phyloP scores from a whole-genome alignment of 2,329 filamentous ascomycete genomes.

The Berkeleyomyces basicola region DNA sequence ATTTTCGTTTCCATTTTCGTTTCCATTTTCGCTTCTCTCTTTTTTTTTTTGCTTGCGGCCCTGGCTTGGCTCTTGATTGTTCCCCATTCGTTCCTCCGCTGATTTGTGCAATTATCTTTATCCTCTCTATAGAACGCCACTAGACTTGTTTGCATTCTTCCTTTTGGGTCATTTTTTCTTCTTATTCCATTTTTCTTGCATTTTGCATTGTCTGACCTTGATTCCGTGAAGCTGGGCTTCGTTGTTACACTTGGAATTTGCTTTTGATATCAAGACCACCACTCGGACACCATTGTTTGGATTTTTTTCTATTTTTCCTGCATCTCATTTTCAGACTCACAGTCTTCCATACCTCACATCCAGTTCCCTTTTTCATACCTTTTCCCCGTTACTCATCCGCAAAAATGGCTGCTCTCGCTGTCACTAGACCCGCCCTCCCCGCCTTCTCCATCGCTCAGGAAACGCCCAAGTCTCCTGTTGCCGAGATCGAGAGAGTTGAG shows the following conservation, averaged over 20 bases:
- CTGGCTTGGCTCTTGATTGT: background rate
- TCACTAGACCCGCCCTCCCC: background rate
- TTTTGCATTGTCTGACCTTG: background rate
- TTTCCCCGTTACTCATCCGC: background rate
- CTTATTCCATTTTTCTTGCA: background rate
- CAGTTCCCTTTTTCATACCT: background rate
- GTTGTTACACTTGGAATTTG: background rate
- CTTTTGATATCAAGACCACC: background rate
- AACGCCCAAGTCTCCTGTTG: conserved; percentile 3
- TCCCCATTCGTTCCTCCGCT: background rate
- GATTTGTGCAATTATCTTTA: background rate
- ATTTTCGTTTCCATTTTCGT: background rate
- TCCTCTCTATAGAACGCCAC: background rate
- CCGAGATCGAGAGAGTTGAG: conserved; percentile 2
- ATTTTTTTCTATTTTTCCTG: background rate
- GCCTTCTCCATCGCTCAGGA: background rate
- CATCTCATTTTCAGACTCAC: background rate
- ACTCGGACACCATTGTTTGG: background rate
- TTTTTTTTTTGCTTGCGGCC: background rate
- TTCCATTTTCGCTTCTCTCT: background rate
- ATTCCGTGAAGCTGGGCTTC: background rate
- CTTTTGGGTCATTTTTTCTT: background rate
- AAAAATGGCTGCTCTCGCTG: conserved; percentile 2
- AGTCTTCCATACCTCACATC: background rate
- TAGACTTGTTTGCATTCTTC: background rate